phyloP scores from a whole-genome alignment of 768 basidiomycete species.

The Lentinula edodes region DNA sequence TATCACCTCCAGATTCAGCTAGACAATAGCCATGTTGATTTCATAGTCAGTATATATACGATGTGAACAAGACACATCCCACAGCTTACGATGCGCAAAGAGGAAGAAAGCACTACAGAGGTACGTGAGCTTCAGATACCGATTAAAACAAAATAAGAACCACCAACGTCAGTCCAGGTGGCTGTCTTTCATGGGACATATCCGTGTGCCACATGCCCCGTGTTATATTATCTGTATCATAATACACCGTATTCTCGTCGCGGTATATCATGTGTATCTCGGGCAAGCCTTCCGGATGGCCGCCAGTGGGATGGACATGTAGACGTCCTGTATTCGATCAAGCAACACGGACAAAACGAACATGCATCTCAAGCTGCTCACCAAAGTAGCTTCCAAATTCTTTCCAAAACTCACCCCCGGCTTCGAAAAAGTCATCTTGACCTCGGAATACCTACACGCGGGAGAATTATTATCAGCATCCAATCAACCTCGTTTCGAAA shows the following conservation, averaged over 20 bases:
- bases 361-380: conserved; percentile 14
- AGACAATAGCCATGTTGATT: neutral
- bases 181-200: conserved; percentile 49
- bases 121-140: conserved; percentile 30
- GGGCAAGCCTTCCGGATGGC: conserved; percentile 45
- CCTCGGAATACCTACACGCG: conserved; percentile 41
- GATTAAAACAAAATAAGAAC: conserved; percentile 21
- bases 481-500: no score
- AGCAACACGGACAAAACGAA: neutral
- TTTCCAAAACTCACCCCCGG: conserved; percentile 37
- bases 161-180: conserved; percentile 55
- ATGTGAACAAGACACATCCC: no score
- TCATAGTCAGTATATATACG: neutral
- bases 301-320: conserved; percentile 58
- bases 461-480: no score
- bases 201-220: conserved; percentile 43
- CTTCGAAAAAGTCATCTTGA: conserved; percentile 50
- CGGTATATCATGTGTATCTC: conserved; percentile 60
- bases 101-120: conserved; percentile 50
- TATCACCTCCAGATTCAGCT: conserved; percentile 36
- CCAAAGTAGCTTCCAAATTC: conserved; percentile 49
- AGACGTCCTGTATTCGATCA: conserved; percentile 20
- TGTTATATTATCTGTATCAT: conserved; percentile 38
- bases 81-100: conserved; percentile 20
- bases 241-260: conserved; percentile 45